These are phyloP conservation scores for Anacardium occidentale DNA, from an alignment of 345 rosid species.

Conservation along the genomic window DNA sequence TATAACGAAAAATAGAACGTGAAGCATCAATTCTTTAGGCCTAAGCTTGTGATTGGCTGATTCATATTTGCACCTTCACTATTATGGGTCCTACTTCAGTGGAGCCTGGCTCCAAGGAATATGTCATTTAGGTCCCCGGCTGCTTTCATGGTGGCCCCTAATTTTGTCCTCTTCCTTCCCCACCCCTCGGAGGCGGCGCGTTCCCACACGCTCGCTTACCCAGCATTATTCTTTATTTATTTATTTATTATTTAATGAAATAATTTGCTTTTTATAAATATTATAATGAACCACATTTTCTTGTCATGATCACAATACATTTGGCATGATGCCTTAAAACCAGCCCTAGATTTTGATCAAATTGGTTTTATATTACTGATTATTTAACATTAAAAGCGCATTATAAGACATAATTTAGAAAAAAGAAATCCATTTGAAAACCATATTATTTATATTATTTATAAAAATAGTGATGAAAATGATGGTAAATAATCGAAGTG, in stretches of 20 bases:
- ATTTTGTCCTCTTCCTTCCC: neutral
- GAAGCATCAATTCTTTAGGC: neutral
- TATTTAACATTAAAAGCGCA: no score
- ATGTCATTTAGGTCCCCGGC: slow-evolving; percentile 33
- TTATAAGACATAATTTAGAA: no score
- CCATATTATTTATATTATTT: no score
- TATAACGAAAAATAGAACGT: neutral
- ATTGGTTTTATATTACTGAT: no score
- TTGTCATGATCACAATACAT: slow-evolving; percentile 10
- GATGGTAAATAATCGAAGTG: slow-evolving; percentile 8
- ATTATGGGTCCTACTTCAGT: slow-evolving; percentile 20
- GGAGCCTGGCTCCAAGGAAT: slow-evolving; percentile 23
- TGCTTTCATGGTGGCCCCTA: slow-evolving; percentile 29
- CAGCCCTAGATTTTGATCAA: neutral
- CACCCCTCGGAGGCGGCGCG: neutral
- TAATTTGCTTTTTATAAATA: neutral
- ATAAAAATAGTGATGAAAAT: no score
- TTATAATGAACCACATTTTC: slow-evolving; percentile 11
- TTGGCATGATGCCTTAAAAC: neutral
- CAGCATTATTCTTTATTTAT: neutral
- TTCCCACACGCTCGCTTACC: neutral
- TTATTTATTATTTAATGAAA: neutral
- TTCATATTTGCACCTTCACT: neutral
- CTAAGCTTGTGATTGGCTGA: neutral
- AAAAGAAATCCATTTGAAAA: no score